These are phyloP conservation scores for Polychaeton citri DNA, from an alignment of 2,329 filamentous ascomycete species.

Conservation along the genomic window DNA sequence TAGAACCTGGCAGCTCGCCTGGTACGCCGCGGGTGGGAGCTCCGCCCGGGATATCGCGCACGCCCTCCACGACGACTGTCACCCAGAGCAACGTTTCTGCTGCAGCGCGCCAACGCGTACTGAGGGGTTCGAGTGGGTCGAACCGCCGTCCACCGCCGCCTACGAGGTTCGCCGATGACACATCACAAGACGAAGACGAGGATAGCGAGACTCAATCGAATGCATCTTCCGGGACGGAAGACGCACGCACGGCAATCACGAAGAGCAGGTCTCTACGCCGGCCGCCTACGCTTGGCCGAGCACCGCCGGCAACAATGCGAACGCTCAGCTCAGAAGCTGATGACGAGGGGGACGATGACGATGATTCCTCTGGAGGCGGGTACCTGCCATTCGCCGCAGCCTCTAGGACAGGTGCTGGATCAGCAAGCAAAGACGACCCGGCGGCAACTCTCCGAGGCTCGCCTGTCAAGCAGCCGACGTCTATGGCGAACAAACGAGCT, in stretches of 20 bases:
- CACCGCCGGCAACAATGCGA: slow-evolving; percentile 17
- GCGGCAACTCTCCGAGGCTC: slow-evolving; percentile 9
- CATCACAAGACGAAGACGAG: slow-evolving; percentile 12
- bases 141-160: slow-evolving; percentile 7
- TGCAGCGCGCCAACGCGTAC: slow-evolving; percentile 10
- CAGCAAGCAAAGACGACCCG: slow-evolving; percentile 9
- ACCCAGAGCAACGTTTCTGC: slow-evolving; percentile 24
- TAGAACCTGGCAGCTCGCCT: not conserved
- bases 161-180: slow-evolving; percentile 7
- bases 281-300: not conserved
- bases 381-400: slow-evolving; percentile 30
- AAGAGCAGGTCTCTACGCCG: not conserved
- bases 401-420: slow-evolving; percentile 4
- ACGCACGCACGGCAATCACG: not conserved
- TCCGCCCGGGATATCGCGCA: slow-evolving; percentile 27
- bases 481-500: not conserved
- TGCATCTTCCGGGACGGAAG: not conserved
- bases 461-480: not conserved
- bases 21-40: not conserved
- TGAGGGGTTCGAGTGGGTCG: slow-evolving; percentile 25
- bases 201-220: slow-evolving; percentile 4
- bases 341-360: slow-evolving; percentile 38
- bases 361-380: slow-evolving; percentile 35
- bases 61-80: slow-evolving; percentile 35
- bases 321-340: slow-evolving; percentile 19